Evolutionary conservation across 306 rosid species (phyloP), one percentile per base, ranked within the genome.

Genomic region (Urtica urens): DNA sequence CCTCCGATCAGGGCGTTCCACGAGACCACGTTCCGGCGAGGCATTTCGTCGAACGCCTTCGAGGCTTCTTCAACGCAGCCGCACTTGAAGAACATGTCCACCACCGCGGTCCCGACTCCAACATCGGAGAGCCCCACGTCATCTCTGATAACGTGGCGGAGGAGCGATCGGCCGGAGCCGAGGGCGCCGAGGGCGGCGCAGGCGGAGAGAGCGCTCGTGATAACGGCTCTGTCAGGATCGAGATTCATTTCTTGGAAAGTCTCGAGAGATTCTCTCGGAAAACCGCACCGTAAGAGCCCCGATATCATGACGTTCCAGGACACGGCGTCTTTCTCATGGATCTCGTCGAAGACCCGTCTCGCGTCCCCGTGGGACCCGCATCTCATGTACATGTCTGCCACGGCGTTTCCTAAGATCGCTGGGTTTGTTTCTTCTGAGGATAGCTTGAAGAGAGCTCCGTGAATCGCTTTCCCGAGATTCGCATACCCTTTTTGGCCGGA

Each of bases 61-160:
- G 62, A 64, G 1, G 87, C 87, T 85, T 58, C 73, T 46, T 78
- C 56, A 52, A 80, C 53, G 40, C 77, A 73, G 38, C 87, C 94
- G 49, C 80, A 82, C 45, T 82, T 87, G 20, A 84, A 78, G 53
- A 79, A 86, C 90, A 79, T 87, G 75, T 79, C 92, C 29, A 82
- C 62, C 76, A 87, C 49, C 21, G 92, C 48, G 7, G 92, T 87
- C 60, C 86, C 92, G 23, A 72, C 56, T 62, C 70, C 78, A 46
- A 71, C 57, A 69, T 87, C 92, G n/a, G n/a, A n/a, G 23, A 72
- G 55, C 60, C 70, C 78, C 41, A 71, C 57, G 67, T 87, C 92
- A 84, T 80, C 62, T 57, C 69, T 75, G 66, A 87, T 82, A 31
- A 37, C 71, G 49, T 34, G 59, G 21, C 21, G 52, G 55, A 66